phyloP scores from a whole-genome alignment of 345 rosid species.

The Hibiscus syriacus region DNA sequence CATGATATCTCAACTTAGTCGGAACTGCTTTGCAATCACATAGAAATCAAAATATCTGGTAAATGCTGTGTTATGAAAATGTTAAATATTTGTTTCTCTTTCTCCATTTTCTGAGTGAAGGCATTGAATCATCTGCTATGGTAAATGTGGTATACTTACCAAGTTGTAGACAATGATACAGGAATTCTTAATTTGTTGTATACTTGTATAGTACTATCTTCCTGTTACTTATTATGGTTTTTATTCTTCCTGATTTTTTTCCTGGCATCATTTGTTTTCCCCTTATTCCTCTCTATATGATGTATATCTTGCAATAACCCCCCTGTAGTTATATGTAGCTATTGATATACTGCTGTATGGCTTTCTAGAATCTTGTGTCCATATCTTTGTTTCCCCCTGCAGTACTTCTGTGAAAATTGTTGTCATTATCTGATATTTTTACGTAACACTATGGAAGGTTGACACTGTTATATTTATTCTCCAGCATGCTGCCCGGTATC shows the following conservation, averaged over 20 bases:
- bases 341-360: not conserved
- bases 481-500: constrained; percentile 98
- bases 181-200: not conserved
- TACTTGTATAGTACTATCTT: not conserved
- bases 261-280: not conserved
- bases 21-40: not conserved
- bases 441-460: constrained; percentile 9
- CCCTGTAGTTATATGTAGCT: not conserved
- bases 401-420: constrained; percentile 1
- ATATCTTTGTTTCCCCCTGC: constrained; percentile 11
- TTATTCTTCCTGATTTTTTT: not conserved
- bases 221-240: not conserved
- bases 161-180: not conserved
- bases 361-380: constrained; percentile 1
- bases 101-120: not conserved
- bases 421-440: not conserved
- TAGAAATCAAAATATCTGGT: not conserved
- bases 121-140: not conserved
- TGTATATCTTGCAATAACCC: not conserved
- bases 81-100: not conserved
- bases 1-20: not conserved
- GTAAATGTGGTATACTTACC: not conserved
- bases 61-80: not conserved
- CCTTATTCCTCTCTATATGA: not conserved
- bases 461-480: constrained; percentile 20